Conservation (phyloP, 306 rosid genomes). For the Sindora glabra region DNA sequence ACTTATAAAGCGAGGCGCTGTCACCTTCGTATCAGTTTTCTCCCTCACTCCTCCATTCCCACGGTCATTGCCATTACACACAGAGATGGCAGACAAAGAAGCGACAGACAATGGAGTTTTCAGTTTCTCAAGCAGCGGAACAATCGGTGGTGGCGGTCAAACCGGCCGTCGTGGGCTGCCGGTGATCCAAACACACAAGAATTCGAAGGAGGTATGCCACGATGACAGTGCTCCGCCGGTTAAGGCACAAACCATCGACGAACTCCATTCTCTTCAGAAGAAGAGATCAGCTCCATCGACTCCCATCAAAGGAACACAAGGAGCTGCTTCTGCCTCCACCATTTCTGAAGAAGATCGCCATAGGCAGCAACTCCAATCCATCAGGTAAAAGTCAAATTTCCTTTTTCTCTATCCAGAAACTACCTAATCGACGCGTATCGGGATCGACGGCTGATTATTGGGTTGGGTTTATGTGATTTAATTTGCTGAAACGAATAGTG, state of each 20-base stretch:
- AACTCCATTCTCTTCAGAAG: conserved; percentile 50
- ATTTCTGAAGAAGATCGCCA: too few species aligned
- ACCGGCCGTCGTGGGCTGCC: conserved; percentile 33
- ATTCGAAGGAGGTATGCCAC: background rate
- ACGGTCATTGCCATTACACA: background rate
- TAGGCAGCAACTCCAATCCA: conserved; percentile 46
- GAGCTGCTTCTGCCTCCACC: too few species aligned
- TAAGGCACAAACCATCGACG: conserved; percentile 44
- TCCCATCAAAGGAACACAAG: conserved; percentile 25
- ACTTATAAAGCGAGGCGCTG: too few species aligned
- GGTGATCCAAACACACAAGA: conserved; percentile 38
- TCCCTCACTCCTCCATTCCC: background rate
- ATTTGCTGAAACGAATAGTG: conserved; percentile 12
- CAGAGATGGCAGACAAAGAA: conserved; percentile 17
- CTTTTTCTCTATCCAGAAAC: too few species aligned
- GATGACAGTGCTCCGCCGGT: too few species aligned
- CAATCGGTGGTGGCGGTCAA: background rate
- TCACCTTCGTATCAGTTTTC: too few species aligned
- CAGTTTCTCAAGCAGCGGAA: conserved; percentile 14
- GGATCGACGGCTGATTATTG: too few species aligned
- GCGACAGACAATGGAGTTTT: conserved; percentile 17
- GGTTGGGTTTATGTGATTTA: background rate
- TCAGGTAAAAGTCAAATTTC: conserved; percentile 27
- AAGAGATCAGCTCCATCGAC: conserved; percentile 41
- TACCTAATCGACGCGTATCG: too few species aligned